These are phyloP conservation scores for Solanum hybrid DNA, from an alignment of 305 asterid species.

Conservation along the genomic window DNA sequence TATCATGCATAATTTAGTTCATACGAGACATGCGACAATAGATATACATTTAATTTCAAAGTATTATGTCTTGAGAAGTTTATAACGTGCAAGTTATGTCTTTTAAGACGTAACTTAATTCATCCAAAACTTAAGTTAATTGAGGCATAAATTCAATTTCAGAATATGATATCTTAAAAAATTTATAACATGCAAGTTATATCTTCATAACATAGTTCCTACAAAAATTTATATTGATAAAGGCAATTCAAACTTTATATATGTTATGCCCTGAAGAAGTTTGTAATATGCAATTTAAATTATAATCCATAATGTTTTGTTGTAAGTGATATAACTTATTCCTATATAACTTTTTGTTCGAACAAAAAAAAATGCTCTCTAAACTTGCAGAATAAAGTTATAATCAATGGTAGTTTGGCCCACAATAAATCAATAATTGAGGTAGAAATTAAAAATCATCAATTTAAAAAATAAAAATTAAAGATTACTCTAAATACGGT, in stretches of 20 bases:
- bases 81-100: background rate
- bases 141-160: too few relatives aligned
- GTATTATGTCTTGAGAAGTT: background rate
- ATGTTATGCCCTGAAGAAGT: too few relatives aligned
- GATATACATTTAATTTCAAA: background rate
- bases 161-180: too few relatives aligned
- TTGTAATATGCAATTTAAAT: too few relatives aligned
- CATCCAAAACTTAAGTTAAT: too few relatives aligned
- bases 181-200: too few relatives aligned
- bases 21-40: too few relatives aligned
- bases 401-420: background rate
- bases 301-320: background rate
- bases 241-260: background rate
- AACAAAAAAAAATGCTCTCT: background rate
- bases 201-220: background rate
- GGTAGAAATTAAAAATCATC: background rate
- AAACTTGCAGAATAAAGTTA: background rate
- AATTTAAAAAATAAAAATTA: too few relatives aligned
- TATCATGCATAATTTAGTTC: background rate
- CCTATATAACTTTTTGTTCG: too few relatives aligned
- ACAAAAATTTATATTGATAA: too few relatives aligned
- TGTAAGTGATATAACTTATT: background rate
- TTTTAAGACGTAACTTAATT: too few relatives aligned
- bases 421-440: background rate
- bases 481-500: background rate